Evolutionary conservation across 495 filamentous ascomycete species (phyloP), one percentile per base, ranked within the genome.

Genomic region (Margaritispora aquatica): DNA sequence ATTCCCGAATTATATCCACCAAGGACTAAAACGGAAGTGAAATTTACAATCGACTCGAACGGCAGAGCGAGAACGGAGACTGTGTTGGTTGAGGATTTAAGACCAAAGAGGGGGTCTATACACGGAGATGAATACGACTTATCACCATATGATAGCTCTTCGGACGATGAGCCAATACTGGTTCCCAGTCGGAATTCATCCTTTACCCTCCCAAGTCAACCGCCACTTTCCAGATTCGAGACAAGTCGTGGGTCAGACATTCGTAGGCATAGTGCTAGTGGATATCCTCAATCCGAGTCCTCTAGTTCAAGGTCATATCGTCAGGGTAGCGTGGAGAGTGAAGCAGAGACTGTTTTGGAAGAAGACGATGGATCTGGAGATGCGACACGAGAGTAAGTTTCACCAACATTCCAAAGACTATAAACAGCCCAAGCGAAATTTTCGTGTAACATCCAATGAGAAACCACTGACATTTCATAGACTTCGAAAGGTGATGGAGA

Each of bases 21-120:
- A 24, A 63, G 73, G 36, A 74, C 77, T 53, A 76, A 80, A 41
- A 78, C 81, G 2, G 75, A 78, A 58, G 82, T 90, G 3, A 84
- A 82, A 31, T 83, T 92, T 55, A 84, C 77, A 11, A 88, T 92
- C 63, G 88, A 88, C 65, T 76, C 80, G 34, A 84, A 84, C 64
- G 88, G 88, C 5, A 75, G 86, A 48, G 88, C 88, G 21, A 84
- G 83, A 58, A 82, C 87, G 7, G 85, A 90, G 68, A 88, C 86
- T 58, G 82, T 84, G 29, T 63, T 85, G 2, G 70, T 87, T 11
- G 70, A 65, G 38, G 62, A 72, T 22, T 61, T 62, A 31, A 54
- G 19, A 20, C 36, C 21, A 7, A 31, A 17, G 17, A 57, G 49
- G 53, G 49, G 50, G 20, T 26, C 48, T 19, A 19, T 34, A 20